Percentiles rank a stretch among this genome's conserved stretches.
phyloP scores from a whole-genome alignment of 352 stramenopile species.

The Blastocystis sp. region DNA sequence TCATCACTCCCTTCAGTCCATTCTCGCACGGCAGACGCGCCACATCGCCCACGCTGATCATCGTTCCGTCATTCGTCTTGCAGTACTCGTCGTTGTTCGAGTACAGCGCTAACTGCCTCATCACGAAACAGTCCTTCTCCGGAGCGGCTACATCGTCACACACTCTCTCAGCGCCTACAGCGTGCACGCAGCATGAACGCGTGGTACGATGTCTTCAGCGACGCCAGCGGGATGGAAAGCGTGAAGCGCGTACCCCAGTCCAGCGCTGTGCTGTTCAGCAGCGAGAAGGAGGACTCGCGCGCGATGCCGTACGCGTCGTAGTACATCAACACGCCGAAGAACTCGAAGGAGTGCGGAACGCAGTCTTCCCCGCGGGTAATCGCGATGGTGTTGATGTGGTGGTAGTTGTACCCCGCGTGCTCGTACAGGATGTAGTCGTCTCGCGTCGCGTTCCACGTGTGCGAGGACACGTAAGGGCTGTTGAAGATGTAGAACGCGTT shows the following conservation, averaged over 20 bases:
- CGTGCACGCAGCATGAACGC: constrained; percentile 13
- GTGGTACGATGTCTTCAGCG: constrained; percentile 26
- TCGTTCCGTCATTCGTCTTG: not conserved
- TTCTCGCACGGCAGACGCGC: not conserved
- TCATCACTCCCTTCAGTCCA: not conserved
- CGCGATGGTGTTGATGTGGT: not conserved
- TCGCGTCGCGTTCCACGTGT: not conserved
- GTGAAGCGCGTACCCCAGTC: not conserved
- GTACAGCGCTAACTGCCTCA: not conserved
- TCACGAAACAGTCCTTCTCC: not conserved
- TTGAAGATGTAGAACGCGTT: constrained; percentile 36
- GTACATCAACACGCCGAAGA: constrained; percentile 44
- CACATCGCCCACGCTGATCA: constrained; percentile 8
- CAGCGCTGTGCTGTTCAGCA: constrained; percentile 7
- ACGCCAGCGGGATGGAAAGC: not conserved
- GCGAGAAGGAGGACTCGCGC: not conserved
- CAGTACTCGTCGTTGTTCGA: constrained; percentile 31
- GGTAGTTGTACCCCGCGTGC: constrained; percentile 38
- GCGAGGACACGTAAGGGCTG: not conserved
- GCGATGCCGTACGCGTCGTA: not conserved
- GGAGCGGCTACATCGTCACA: not conserved
- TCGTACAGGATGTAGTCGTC: constrained; percentile 33
- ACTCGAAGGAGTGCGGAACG: not conserved
- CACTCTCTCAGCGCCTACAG: not conserved
- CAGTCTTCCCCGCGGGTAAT: not conserved